Evolutionary conservation across 305 asterid species (phyloP), one percentile per base, ranked within the genome.

Genomic region (Rubia tinctorum): DNA sequence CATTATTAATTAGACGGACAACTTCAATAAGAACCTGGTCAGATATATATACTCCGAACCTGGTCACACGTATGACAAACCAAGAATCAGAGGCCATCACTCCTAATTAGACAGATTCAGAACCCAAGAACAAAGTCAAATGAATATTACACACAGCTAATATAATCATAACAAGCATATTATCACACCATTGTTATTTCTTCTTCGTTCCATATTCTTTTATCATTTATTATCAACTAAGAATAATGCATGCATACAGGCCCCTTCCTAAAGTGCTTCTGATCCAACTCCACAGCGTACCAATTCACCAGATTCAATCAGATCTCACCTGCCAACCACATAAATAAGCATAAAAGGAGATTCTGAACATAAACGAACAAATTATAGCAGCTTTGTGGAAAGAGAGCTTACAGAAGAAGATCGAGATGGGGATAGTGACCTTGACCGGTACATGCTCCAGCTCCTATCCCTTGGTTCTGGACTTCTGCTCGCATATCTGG

Each of bases 271-370:
- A 51, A 69, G 37, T 18, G 45, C 59, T 18, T 49, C 18, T 30
- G 22, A 17, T 58, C 63, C 22, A 51, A 47, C 49, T 61, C 66
- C 17, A 10, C 65, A 30, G 53, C 39, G 15, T 60, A 20, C 30
- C 64, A 9, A 7, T 34, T 0, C 65, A 47, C 15, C 70, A 69
- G 27, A 42, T 75, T 85, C 89, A 85, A 56, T 78, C 83, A 43
- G 88, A 80, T 39, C 74, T 67, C 61, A 44, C 88, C 89, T 87
- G 88, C 53, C 27, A 72, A 72, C 68, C 67, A 70, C 53, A 73
- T 1, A 22, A 60, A n/a, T 40, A 37, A 22, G 20, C 0, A 7
- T 53, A 15, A 74, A 13, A 4, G 77, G 37, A 40, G 43, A 53
- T 65, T 47, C 20, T 27, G 25, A 40, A 17, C 47, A 6, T 2